Evolutionary conservation across 2,329 filamentous ascomycete genomes (phyloP), one percentile per base, ranked within the genome.

Genomic region (Pestalotiopsis sp.): DNA sequence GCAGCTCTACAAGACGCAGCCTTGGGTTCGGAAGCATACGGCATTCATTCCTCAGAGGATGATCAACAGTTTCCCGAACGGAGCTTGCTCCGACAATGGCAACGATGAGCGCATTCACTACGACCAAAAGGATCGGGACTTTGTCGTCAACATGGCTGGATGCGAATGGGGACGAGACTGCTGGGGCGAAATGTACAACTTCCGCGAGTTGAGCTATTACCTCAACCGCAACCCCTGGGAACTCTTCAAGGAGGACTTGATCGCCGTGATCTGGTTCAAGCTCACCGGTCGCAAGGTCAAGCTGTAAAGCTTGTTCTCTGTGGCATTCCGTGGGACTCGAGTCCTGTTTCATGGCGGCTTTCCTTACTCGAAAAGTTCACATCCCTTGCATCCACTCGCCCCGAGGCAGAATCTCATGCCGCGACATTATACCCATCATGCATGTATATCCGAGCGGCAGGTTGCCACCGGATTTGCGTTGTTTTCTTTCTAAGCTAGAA

Each of bases 121-220:
- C 79, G 87, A 92, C 73, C 86, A 96, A 80, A 86, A 89, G 57
- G 94, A 97, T 69, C 89, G 93, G 36, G 96, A 99, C 80, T 98
- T 99, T 77, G 75, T 98, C 61, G 95, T 99, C 75, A 99, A 98
- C 80, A 98, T 99, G 95, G 96, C 96, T 5, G 96, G 96, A 4
- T 99, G 96, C 79, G 92, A 97, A 80, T 98, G 93, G 92, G 95
- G 95, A 4, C 90, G 96, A 64, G 95, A 99, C 82, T 99, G 96
- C 80, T 98, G 95, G 95, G 92, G 91, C 49, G 96, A 99, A 82
- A 98, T 99, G 90, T 97, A 97, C 83, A 92, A 92, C 79, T 99
- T 94, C 83, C 92, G 95, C 66, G 91, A 97, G 80, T 87, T 97
- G 77, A 97, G 94, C 83, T 95, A 97, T 80, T 91, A 90, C 81